phyloP scores from a whole-genome alignment of 306 rosid genomes.

The Trifolium dubium region DNA sequence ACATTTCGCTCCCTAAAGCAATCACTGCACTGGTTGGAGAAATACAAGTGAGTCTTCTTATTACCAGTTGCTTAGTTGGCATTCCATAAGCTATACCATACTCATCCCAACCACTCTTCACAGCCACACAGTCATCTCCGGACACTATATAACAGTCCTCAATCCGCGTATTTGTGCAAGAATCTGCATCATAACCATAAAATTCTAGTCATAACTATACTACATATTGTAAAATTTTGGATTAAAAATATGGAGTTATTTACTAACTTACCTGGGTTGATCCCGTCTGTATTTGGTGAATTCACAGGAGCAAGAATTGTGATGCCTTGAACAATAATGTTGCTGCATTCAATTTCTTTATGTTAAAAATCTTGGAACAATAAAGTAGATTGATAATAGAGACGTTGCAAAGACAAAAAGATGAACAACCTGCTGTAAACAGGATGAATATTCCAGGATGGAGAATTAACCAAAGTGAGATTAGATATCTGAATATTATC shows the following conservation, averaged over 20 bases:
- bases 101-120: conserved; percentile 86
- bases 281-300: conserved; percentile 81
- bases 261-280: conserved; percentile 69
- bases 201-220: not conserved
- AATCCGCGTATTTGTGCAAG: conserved; percentile 76
- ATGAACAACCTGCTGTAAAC: conserved; percentile 72
- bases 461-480: conserved; percentile 73
- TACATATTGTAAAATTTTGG: not conserved
- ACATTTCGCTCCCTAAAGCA: conserved; percentile 78
- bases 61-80: conserved; percentile 68
- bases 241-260: not conserved
- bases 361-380: conserved; percentile 30
- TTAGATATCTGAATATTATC: conserved; percentile 63
- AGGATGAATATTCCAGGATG: conserved; percentile 66
- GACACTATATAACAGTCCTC: conserved; percentile 86
- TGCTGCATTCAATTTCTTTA: conserved; percentile 56
- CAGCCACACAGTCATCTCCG: conserved; percentile 84
- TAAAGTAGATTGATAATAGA: conserved; percentile 14
- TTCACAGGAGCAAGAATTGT: conserved; percentile 82
- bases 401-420: conserved; percentile 3
- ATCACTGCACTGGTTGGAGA: conserved; percentile 74
- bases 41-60: conserved; percentile 67
- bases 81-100: conserved; percentile 72
- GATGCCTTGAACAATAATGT: conserved; percentile 70
- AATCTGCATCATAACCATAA: conserved; percentile 54